Evolutionary conservation across 23 red algal genomes (phyloP), one percentile per base, ranked within the genome.

Genomic region (Agarophyton chilense): DNA sequence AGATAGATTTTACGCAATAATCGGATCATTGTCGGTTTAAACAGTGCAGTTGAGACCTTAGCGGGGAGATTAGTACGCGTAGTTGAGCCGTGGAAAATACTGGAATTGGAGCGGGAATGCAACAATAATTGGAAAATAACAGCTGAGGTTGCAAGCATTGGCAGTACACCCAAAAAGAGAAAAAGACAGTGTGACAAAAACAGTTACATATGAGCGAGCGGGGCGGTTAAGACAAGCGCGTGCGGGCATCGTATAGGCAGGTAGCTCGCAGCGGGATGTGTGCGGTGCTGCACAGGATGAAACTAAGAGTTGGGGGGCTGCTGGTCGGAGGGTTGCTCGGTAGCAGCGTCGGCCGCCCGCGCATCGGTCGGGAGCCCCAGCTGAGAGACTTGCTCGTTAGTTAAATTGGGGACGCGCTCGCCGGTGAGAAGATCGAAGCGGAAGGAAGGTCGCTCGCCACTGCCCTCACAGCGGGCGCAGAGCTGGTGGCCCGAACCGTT

Each of bases 391-490:
- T 94, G 78, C 22, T 84, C 81, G 47, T 94, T 94, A 10, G 91
- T 94, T 10, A 87, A 36, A 66, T 94, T 94, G 68, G 71, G 66
- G 11, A 87, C 91, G 17, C 56, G 10, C 41, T 87, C 21, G 24
- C 25, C 40, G 1, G 81, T 78, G 32, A 10, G 26, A 13, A 61
- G 34, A 54, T 79, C 80, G 13, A 58, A 53, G 13, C 79, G 49
- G 18, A 36, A 45, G 39, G 80, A 28, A 22, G 91, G 91, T 18
- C 91, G 81, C 8, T 85, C 67, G 16, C 91, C 91, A 4, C 43
- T 68, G 24, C 91, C 91, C 55, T 79, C 53, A 41, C 91, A 94
- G 10, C 91, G 79, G 1, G 39, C 36, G 72, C 91, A 94, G 31
- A 31, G 34, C 45, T 94, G 72, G 22, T 29, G 1, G n/a, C 66